These are phyloP conservation scores for Globisporangium paddicum DNA, from an alignment of 352 stramenopile genomes.

Conservation along the genomic window DNA sequence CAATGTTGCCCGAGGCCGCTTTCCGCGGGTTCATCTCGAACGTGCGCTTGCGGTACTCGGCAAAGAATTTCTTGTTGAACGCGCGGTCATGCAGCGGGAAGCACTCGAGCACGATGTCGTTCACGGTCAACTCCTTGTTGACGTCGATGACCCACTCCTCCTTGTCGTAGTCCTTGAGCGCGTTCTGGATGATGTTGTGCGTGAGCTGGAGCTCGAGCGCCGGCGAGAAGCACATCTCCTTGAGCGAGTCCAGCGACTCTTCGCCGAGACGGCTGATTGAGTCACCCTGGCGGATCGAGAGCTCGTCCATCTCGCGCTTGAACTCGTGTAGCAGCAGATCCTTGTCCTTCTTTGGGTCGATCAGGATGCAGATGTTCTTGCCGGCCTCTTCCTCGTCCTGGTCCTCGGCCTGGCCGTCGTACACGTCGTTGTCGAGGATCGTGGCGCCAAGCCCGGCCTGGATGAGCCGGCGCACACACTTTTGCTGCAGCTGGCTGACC, in stretches of 20 bases:
- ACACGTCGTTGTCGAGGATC: conserved; percentile 72
- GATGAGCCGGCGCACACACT: conserved; percentile 73
- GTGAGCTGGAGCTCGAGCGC: conserved; percentile 82
- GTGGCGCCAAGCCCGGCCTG: conserved; percentile 71
- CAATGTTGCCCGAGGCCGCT: conserved; percentile 64
- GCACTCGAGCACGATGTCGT: conserved; percentile 71
- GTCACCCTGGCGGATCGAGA: conserved; percentile 74
- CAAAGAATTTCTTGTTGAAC: conserved; percentile 88
- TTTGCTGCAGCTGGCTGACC: conserved; percentile 73
- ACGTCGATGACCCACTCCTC: conserved; percentile 85
- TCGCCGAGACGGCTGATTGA: conserved; percentile 62
- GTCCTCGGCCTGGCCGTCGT: conserved; percentile 28
- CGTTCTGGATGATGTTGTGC: conserved; percentile 88
- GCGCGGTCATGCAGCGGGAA: conserved; percentile 81
- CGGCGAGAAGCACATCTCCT: conserved; percentile 82
- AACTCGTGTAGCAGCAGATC: conserved; percentile 83
- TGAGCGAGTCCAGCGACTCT: conserved; percentile 73
- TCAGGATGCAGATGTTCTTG: conserved; percentile 72
- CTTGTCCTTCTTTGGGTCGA: conserved; percentile 82
- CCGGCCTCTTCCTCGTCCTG: conserved; percentile 46
- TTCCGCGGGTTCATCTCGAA: conserved; percentile 71
- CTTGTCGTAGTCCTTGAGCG: conserved; percentile 83
- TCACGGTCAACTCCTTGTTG: conserved; percentile 77
- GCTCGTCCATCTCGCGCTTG: conserved; percentile 84
- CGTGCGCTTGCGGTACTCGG: conserved; percentile 79